Conservation (phyloP, 2,329 filamentous ascomycete species). For the Pyrenochaeta sp. region DNA sequence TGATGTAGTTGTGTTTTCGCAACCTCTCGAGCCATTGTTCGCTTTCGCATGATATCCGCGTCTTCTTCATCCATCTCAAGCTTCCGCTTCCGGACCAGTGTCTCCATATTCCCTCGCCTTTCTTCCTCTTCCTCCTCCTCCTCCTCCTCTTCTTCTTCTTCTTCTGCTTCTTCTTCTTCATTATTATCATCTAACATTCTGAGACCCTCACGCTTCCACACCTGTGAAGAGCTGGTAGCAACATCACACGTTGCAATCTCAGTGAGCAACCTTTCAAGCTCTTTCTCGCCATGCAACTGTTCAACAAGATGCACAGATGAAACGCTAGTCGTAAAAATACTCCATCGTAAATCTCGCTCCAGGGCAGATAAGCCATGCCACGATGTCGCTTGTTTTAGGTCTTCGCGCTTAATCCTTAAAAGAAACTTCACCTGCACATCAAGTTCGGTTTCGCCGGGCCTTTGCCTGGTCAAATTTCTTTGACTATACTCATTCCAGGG, state of each 20-base stretch:
- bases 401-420: conserved; percentile 44
- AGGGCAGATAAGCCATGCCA: conserved; percentile 55
- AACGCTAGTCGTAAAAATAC: conserved; percentile 55
- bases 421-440: conserved; percentile 45
- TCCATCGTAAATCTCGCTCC: conserved; percentile 57
- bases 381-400: conserved; percentile 35
- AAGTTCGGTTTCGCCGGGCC: conserved; percentile 28
- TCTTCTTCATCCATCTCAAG: conserved; percentile 30
- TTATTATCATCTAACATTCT: conserved; percentile 55
- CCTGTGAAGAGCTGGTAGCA: conserved; percentile 52
- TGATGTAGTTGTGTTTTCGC: neutral
- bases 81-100: conserved; percentile 51
- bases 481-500: conserved; percentile 57
- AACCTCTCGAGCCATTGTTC: neutral
- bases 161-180: conserved; percentile 48
- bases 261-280: conserved; percentile 46
- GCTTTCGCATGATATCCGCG: conserved; percentile 3
- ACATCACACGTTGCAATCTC: conserved; percentile 43
- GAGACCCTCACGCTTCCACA: conserved; percentile 61
- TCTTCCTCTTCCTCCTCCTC: conserved; percentile 27
- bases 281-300: conserved; percentile 52
- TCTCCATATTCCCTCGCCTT: conserved; percentile 42
- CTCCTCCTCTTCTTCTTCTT: conserved; percentile 25
- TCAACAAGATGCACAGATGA: conserved; percentile 50
- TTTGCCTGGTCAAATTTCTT: conserved; percentile 13